These are phyloP conservation scores for Fusarium kyushuense DNA, from an alignment of 2,329 filamentous ascomycete species.

Conservation along the genomic window DNA sequence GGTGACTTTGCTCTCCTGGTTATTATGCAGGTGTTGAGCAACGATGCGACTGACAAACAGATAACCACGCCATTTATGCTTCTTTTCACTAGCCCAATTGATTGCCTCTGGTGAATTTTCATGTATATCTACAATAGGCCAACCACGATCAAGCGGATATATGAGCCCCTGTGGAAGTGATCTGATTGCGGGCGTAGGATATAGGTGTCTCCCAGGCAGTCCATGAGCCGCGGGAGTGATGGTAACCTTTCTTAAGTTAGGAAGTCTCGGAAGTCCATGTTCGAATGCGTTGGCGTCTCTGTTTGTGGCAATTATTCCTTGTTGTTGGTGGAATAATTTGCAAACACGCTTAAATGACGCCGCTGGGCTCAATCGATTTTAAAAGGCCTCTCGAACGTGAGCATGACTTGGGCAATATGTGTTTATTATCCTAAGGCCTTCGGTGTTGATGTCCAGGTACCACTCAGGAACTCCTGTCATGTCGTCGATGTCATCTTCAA, in stretches of 20 bases:
- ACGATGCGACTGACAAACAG: constrained; percentile 47
- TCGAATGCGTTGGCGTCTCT: constrained; percentile 51
- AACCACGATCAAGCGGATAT: constrained; percentile 54
- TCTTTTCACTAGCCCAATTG: constrained; percentile 8
- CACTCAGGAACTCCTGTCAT: background rate
- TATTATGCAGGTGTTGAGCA: constrained; percentile 31
- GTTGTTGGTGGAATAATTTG: constrained; percentile 52
- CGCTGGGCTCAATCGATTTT: background rate
- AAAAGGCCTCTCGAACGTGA: background rate
- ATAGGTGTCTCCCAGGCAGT: constrained; percentile 51
- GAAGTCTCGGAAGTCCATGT: constrained; percentile 49
- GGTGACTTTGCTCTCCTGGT: constrained; percentile 36
- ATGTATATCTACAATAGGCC: constrained; percentile 16
- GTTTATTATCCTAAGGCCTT: fast-evolving
- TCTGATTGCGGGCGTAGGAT: constrained; percentile 49
- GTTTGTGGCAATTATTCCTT: constrained; percentile 46
- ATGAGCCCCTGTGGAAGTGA: constrained; percentile 51
- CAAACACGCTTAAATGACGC: constrained; percentile 50
- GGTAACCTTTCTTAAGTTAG: constrained; percentile 52
- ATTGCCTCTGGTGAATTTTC: background rate
- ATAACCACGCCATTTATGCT: constrained; percentile 49
- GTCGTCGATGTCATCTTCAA: background rate
- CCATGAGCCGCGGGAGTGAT: constrained; percentile 58
- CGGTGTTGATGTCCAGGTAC: background rate
- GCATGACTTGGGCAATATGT: background rate